Evolutionary conservation across 805 yeast genomes (phyloP), one percentile per base, ranked within the genome.

Genomic region (Schizosaccharomyces cryophilus): DNA sequence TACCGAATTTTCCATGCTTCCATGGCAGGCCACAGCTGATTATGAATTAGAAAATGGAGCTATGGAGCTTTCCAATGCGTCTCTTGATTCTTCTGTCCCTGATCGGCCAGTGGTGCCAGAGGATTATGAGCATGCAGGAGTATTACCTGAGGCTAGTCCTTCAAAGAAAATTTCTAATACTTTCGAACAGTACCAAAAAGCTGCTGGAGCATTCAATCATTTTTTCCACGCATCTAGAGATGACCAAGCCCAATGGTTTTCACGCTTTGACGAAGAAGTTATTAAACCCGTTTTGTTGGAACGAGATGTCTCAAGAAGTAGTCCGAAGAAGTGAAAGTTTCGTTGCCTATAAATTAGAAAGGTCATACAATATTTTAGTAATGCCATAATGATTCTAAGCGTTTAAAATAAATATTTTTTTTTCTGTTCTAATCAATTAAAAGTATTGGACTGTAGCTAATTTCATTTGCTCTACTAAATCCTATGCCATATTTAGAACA

Each of bases 201-300:
- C 38, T 47, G 60, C 40, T 38, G 26, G 64, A 60, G 42, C 26
- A 64, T 51, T n/a, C 56, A 61, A 19, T 31, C 62, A 40, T 24
- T 66, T 58, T 40, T 63, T 24, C 62, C 64, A 21, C 55, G 64
- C 7, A 61, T 66, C n/a, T 2, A 77, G 79, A 0, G 90, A 84
- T 64, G 89, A 85, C 65, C 85, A 82, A 63, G 85, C 89, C 11
- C 82, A 79, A 69, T 90, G 98, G 97, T 93, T 93, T 70, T 84
- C 87, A 24, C 84, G 81, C 66, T 87, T 93, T 68, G 99, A 93
- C 69, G 96, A 93, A 66, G 87, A 87, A 61, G 62, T 64, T 13
- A 58, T 64, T 31, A 64, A 64, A 51, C 65, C 65, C 17, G 65
- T 63, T 11, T 47, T 64, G 4, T 54, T 64, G 26, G 64, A 62